phyloP scores from a whole-genome alignment of 108 stramenopile genomes.

The Poteriospumella lacustris region DNA sequence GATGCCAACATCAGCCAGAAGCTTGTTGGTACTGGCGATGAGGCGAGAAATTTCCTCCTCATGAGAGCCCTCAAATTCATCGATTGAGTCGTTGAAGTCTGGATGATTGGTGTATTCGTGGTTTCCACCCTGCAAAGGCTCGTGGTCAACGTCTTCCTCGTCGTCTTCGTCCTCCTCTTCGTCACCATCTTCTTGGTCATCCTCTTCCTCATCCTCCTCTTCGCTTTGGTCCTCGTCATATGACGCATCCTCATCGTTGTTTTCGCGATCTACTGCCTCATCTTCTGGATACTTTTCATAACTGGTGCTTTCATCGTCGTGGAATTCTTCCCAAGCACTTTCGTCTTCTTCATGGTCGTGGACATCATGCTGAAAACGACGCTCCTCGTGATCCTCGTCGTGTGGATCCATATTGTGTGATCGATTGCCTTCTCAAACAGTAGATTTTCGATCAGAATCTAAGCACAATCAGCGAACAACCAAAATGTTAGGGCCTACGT shows the following conservation, averaged over 20 bases:
- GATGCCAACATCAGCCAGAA: constrained; percentile 45
- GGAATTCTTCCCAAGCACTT: too few species aligned
- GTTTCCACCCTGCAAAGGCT: background rate
- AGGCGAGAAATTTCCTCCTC: background rate
- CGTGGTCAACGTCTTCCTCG: background rate
- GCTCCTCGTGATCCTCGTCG: background rate
- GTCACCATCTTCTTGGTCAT: background rate
- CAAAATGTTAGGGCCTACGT: too few species aligned
- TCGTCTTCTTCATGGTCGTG: background rate
- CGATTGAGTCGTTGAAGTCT: background rate
- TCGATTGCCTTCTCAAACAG: too few species aligned
- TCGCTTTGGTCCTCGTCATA: background rate
- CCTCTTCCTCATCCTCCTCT: background rate
- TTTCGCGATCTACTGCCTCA: background rate
- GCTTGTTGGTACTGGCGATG: constrained; percentile 45
- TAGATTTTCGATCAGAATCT: too few species aligned
- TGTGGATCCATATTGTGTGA: too few species aligned
- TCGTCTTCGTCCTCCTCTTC: background rate
- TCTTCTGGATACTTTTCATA: background rate
- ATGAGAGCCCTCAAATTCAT: background rate
- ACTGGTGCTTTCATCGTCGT: background rate
- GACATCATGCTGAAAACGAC: background rate
- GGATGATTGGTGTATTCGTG: background rate
- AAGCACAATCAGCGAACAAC: too few species aligned
- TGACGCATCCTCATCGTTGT: background rate